These are phyloP conservation scores for Magnolia officinalis DNA, from an alignment of 164 flowering plant species.

Conservation along the genomic window DNA sequence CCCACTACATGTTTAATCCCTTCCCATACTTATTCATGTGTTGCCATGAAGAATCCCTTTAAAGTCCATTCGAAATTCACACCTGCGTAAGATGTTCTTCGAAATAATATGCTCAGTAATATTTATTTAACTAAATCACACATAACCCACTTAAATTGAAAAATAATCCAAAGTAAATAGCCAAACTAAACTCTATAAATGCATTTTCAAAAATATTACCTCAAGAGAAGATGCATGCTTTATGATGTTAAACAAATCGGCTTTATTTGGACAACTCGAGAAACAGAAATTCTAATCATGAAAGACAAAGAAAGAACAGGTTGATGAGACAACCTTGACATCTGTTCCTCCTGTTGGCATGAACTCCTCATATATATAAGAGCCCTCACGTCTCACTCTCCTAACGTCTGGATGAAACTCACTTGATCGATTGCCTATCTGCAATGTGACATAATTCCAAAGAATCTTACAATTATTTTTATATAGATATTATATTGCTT, in stretches of 20 bases:
- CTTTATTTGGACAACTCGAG: background rate
- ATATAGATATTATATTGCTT: background rate
- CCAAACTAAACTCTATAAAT: too few relatives aligned
- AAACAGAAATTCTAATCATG: background rate
- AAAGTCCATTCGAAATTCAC: too few relatives aligned
- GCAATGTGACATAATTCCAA: conserved; percentile 12
- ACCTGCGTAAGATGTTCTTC: too few relatives aligned
- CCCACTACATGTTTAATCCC: too few relatives aligned
- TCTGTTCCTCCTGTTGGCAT: conserved; percentile 99
- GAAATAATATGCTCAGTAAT: too few relatives aligned
- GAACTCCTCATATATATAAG: conserved; percentile 97
- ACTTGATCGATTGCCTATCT: conserved; percentile 98
- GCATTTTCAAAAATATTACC: too few relatives aligned
- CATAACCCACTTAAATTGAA: too few relatives aligned
- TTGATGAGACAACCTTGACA: conserved; percentile 64
- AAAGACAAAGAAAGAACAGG: background rate
- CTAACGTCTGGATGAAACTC: conserved; percentile 98
- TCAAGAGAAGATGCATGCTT: background rate
- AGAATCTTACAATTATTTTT: background rate
- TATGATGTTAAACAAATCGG: background rate
- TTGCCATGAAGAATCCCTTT: too few relatives aligned
- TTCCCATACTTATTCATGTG: too few relatives aligned
- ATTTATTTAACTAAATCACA: too few relatives aligned
- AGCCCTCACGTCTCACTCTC: conserved; percentile 96
- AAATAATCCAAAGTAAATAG: too few relatives aligned